Conservation (phyloP, 257 asterid species). For the Prunella vulgaris region DNA sequence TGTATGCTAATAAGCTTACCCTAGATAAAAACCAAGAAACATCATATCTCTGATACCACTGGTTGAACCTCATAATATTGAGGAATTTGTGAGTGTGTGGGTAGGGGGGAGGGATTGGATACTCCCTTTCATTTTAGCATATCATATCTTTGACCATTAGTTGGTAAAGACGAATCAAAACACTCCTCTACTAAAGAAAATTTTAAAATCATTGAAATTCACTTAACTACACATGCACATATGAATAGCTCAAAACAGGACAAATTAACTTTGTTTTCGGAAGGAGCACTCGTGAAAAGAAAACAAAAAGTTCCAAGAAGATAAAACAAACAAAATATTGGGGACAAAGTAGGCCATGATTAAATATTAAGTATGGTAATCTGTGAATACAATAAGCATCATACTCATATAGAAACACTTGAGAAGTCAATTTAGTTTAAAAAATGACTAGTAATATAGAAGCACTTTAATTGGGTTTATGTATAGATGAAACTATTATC, state of each 20-base stretch:
- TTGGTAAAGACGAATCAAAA: not conserved
- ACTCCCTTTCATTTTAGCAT: no score
- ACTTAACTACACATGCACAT: not conserved
- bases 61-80: conserved; percentile 1
- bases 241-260: not conserved
- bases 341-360: not conserved
- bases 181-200: not conserved
- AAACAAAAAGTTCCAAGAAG: not conserved
- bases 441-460: not conserved
- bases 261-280: not conserved
- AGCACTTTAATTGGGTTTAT: not conserved
- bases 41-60: no score
- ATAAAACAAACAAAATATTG: no score
- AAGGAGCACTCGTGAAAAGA: not conserved
- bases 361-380: not conserved
- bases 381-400: not conserved
- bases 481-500: not conserved
- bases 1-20: conserved; percentile 67
- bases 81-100: not conserved
- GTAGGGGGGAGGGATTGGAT: no score
- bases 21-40: conserved; percentile 23
- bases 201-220: not conserved
- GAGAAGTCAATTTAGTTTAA: conserved; percentile 2
- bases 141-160: not conserved
- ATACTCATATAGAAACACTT: not conserved